Conservation (phyloP, 2,329 filamentous ascomycete species). For the Capronia americana region DNA sequence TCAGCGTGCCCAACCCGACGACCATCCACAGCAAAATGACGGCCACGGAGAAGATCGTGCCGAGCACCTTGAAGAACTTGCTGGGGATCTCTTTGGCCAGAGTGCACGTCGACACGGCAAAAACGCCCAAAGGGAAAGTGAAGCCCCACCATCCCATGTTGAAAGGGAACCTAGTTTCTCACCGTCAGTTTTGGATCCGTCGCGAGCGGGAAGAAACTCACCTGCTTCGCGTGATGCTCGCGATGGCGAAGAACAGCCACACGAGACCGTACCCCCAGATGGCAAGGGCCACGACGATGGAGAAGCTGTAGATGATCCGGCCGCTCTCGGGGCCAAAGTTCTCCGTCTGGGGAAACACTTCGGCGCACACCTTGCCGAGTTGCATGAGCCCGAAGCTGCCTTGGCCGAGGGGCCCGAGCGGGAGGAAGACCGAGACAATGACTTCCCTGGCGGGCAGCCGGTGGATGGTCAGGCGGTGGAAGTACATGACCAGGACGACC, state of each 20-base stretch:
- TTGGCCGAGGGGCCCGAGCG: conserved; percentile 70
- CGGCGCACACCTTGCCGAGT: conserved; percentile 55
- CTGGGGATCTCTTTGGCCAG: conserved; percentile 59
- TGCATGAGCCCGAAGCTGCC: conserved; percentile 66
- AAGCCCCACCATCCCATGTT: conserved; percentile 70
- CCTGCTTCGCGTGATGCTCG: conserved; percentile 43
- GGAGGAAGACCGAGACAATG: conserved; percentile 71
- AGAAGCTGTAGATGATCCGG: conserved; percentile 39
- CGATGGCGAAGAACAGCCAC: conserved; percentile 49
- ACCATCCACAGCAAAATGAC: conserved; percentile 64
- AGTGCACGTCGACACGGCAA: conserved; percentile 52
- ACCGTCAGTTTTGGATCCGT: neutral
- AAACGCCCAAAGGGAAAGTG: conserved; percentile 65
- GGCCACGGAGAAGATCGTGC: conserved; percentile 60
- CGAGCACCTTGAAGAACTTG: conserved; percentile 62
- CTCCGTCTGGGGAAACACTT: conserved; percentile 45
- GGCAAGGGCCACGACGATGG: conserved; percentile 46
- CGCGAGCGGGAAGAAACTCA: neutral
- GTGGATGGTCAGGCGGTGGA: conserved; percentile 70
- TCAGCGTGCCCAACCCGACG: conserved; percentile 58
- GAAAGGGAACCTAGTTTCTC: conserved; percentile 55
- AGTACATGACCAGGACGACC: conserved; percentile 70
- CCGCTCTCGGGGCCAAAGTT: conserved; percentile 38
- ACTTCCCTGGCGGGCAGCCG: conserved; percentile 70
- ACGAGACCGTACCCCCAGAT: conserved; percentile 49